Evolutionary conservation across 768 basidiomycete genomes (phyloP), one percentile per base, ranked within the genome.

Genomic region (Postia placenta): DNA sequence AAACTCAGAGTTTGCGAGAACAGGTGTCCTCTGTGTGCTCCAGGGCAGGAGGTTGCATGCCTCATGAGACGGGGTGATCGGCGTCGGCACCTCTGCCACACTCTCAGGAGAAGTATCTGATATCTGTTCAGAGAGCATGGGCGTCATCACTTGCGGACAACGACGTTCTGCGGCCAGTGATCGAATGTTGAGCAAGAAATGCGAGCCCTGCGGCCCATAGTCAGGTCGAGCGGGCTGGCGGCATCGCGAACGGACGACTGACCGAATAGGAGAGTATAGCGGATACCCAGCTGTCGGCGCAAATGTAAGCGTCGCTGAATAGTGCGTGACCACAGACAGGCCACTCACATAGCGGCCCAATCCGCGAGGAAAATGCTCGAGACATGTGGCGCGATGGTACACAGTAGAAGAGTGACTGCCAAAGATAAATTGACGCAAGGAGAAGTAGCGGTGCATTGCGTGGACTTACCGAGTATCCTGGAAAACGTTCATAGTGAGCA

Each of bases 251-350:
- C n/a, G n/a, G n/a, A n/a, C 20, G 53, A 40, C 55, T 33, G 14
- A 56, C 58, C 33, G 58, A 56, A 33, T 48, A 59, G 4, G 58
- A 59, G 26, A 53, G 41, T 24, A 59, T 49, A 6, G 58, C 51
- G 20, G 46, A 33, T 17, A 59, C 23, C 58, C 58, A 59, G 1
- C 58, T 59, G 45, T 36, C 11, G 36, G 6, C 7, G 11, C 7
- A 2, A 22, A 0, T 12, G 20, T n/a, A 27, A 23, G 15, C 11
- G n/a, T n/a, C n/a, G n/a, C n/a, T 9, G 42, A 11, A 24, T n/a
- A 14, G 2, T n/a, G 22, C n/a, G 45, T 6, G 25, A n/a, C n/a
- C n/a, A n/a, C n/a, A n/a, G n/a, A n/a, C n/a, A n/a, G n/a, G n/a
- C n/a, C 17, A 50, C 55, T n/a, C 38, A 56, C 55, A 37, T 26